Evolutionary conservation across 2,329 filamentous ascomycete genomes (phyloP), one percentile per base, ranked within the genome.

Genomic region (Xylaria sp.): DNA sequence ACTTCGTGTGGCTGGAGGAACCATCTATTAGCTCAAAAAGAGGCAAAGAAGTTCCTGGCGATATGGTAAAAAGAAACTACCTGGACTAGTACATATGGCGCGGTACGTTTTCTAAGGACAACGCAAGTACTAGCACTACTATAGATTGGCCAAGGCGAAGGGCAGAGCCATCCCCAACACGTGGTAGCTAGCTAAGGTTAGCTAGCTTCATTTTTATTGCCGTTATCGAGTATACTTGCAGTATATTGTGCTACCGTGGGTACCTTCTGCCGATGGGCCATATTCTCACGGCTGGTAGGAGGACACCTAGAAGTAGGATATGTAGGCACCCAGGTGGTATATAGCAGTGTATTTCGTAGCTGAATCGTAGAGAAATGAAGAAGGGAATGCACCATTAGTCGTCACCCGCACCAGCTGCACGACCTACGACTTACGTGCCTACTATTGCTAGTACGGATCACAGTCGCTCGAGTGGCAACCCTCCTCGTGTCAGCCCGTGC

Each of bases 401-500:
- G 39, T 62, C 46, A 51, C 46, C 52, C 60, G 48, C 54, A 56
- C 44, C 50, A 39, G 48, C 59, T 20, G 25, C 50, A 41, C 51
- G 46, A 39, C 32, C 15, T 52, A 54, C 32, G 9, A 52, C 34
- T 15, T 61, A 28, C 34, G 23, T 66, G 61, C 25, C 51, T 32
- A 46, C 39, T 48, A 58, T 44, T 13, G 23, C 39, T 54, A 32
- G 56, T 46, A 44, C 39, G 41, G 56, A 46, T 12, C 60, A 39
- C 56, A 59, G 58, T 64, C 32, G 63, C 52, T 65, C 41, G 25
- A 67, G 55, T 68, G 58, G 57, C 61, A 62, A 65, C 62, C 44
- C 50, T 66, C 63, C 67, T 72, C 70, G 65, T 72, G 70, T 65
- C 65, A 70, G 70, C 68, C 60, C 55, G 68, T 70, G 65, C 62